phyloP scores from a whole-genome alignment of 2,329 filamentous ascomycete genomes.

The Nemania abortiva region DNA sequence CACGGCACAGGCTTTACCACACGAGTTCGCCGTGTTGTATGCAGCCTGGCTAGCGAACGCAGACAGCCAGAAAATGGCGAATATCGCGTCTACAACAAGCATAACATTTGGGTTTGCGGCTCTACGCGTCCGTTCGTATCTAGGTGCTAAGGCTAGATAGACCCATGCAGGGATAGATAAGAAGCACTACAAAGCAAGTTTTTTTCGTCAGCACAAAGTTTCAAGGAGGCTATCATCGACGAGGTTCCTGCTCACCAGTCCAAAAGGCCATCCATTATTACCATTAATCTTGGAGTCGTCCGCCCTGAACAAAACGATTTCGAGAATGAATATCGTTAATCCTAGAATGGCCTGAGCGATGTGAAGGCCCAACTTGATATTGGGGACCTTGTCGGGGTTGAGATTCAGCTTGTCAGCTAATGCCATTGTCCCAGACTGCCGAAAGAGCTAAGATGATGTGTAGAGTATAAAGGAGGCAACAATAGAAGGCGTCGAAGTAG shows the following conservation, averaged over 20 bases:
- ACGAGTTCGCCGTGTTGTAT: conserved; percentile 69
- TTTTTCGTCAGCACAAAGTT: conserved; percentile 14
- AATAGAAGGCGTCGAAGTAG: conserved; percentile 2
- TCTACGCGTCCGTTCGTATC: conserved; percentile 71
- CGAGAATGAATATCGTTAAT: conserved; percentile 69
- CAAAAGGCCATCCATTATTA: conserved; percentile 73
- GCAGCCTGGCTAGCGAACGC: conserved; percentile 74
- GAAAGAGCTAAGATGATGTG: conserved; percentile 7
- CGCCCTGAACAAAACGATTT: conserved; percentile 69
- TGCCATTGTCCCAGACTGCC: conserved; percentile 41
- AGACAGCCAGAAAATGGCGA: conserved; percentile 73
- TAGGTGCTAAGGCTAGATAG: conserved; percentile 73
- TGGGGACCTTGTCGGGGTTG: conserved; percentile 66
- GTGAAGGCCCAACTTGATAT: conserved; percentile 70
- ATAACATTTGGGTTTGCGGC: conserved; percentile 73
- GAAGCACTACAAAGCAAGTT: conserved; percentile 66
- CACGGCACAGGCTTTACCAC: conserved; percentile 67
- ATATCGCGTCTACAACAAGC: conserved; percentile 68
- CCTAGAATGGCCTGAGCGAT: conserved; percentile 65
- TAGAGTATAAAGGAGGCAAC: not conserved
- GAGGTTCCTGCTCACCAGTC: conserved; percentile 63
- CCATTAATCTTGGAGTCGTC: conserved; percentile 64
- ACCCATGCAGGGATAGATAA: conserved; percentile 73
- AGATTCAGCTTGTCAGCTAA: conserved; percentile 64
- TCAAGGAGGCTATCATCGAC: conserved; percentile 18